A percentile compares a stretch with the other conserved stretches of the same genome.
phyloP scores from a whole-genome alignment of 2,329 filamentous ascomycete species.

The Zelopaecilomyces penicillatus region DNA sequence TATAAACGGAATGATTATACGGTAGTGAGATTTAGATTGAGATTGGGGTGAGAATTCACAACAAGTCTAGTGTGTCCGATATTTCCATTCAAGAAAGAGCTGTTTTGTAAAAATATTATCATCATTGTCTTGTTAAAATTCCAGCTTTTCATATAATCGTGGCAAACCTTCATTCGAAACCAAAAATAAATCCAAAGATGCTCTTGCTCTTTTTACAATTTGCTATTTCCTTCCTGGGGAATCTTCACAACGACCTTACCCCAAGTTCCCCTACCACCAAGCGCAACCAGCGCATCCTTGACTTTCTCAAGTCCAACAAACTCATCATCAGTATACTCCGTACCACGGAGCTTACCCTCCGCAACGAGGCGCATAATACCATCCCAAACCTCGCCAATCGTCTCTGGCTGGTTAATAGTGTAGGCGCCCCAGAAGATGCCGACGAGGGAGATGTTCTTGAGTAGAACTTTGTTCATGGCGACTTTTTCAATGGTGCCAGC shows the following conservation, averaged over 20 bases:
- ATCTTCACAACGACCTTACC: slow-evolving; percentile 92
- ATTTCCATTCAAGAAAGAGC: no score
- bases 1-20: no score
- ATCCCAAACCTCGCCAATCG: slow-evolving; percentile 67
- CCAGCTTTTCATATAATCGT: no score
- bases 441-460: slow-evolving; percentile 89
- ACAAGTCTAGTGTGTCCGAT: no score
- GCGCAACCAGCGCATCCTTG: slow-evolving; percentile 63
- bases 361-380: slow-evolving; percentile 72
- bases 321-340: slow-evolving; percentile 71
- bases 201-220: slow-evolving; percentile 32
- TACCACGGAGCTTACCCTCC: slow-evolving; percentile 71
- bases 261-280: slow-evolving; percentile 81
- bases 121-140: no score
- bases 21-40: no score
- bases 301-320: slow-evolving; percentile 78
- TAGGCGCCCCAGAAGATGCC: slow-evolving; percentile 92
- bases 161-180: no score
- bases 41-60: no score
- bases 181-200: not conserved
- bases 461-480: slow-evolving; percentile 79
- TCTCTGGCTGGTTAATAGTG: slow-evolving; percentile 60
- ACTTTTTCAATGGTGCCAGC: slow-evolving; percentile 72
- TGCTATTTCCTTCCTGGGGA: slow-evolving; percentile 55
- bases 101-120: no score